Percentiles rank a stretch among this genome's conserved stretches.
Conservation (phyloP, 1,284 basidiomycete species). For the Uromyces viciae-fabae region DNA sequence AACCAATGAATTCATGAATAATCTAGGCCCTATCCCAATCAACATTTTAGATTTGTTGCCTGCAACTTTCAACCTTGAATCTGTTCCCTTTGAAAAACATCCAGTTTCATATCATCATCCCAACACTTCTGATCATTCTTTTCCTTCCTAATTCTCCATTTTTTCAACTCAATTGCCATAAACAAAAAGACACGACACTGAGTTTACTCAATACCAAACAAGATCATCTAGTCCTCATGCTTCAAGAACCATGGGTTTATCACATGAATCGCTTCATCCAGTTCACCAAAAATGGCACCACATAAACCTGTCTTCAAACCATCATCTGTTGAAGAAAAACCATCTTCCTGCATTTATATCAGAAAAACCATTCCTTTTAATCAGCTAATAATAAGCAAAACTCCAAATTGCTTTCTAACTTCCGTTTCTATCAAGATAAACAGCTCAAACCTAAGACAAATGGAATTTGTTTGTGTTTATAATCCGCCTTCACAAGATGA, state of each 20-base stretch:
- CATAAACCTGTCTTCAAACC: background rate
- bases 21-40: background rate
- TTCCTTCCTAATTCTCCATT: too few species aligned
- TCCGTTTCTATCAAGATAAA: background rate
- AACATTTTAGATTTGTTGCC: background rate
- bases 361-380: background rate
- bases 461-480: background rate
- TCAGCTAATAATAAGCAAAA: background rate
- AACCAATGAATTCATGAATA: background rate
- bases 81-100: background rate
- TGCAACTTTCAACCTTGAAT: background rate
- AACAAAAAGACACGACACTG: slow-evolving; percentile 16
- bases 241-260: slow-evolving; percentile 9
- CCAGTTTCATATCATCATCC: background rate
- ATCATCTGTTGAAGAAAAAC: background rate
- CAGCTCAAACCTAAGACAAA: background rate
- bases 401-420: too few species aligned
- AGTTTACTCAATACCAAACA: background rate
- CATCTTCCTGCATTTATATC: slow-evolving; percentile 5
- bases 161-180: slow-evolving; percentile 15
- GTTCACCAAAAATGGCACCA: background rate
- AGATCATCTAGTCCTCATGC: background rate
- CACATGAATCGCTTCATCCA: background rate
- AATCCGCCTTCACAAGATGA: background rate
- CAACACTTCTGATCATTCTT: background rate